These are phyloP conservation scores for Volvariella surrecta DNA, from an alignment of 1,284 basidiomycete species.

Conservation along the genomic window DNA sequence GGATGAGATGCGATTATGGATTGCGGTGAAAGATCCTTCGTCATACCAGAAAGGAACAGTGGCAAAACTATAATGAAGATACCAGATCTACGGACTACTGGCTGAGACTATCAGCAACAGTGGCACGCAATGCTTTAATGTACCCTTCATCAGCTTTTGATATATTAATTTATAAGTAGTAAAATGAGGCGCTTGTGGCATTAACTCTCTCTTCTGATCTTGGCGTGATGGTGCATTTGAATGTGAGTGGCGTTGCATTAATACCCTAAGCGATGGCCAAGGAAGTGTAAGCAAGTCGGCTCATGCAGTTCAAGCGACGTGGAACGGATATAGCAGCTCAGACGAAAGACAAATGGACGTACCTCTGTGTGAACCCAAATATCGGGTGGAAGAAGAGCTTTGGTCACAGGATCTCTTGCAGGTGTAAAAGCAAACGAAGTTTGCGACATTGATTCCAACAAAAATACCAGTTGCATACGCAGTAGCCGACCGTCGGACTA, in stretches of 20 bases:
- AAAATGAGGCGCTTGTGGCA: constrained; percentile 7
- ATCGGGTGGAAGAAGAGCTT: constrained; percentile 7
- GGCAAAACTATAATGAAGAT: too few species aligned
- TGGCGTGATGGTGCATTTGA: constrained; percentile 7
- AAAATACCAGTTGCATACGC: too few species aligned
- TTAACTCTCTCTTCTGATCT: constrained; percentile 9
- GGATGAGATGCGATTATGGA: too few species aligned
- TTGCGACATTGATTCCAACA: constrained; percentile 11
- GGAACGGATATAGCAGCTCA: too few species aligned
- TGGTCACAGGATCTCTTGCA: constrained; percentile 10
- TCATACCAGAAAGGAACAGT: too few species aligned
- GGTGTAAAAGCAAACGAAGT: constrained; percentile 13
- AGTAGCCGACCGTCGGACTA: too few species aligned
- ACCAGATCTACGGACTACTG: too few species aligned
- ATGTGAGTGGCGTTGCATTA: constrained; percentile 9
- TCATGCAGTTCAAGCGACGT: neutral
- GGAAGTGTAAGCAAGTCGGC: neutral
- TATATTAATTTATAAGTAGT: constrained; percentile 7
- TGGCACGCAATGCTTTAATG: neutral
- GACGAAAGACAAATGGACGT: neutral
- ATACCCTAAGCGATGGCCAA: constrained; percentile 7
- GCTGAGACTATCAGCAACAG: too few species aligned
- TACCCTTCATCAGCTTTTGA: constrained; percentile 7
- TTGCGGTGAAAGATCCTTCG: too few species aligned
- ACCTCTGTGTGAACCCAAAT: constrained; percentile 7